phyloP scores from a whole-genome alignment of 1,139 yeast genomes.

The Torulaspora pretoriensis region DNA sequence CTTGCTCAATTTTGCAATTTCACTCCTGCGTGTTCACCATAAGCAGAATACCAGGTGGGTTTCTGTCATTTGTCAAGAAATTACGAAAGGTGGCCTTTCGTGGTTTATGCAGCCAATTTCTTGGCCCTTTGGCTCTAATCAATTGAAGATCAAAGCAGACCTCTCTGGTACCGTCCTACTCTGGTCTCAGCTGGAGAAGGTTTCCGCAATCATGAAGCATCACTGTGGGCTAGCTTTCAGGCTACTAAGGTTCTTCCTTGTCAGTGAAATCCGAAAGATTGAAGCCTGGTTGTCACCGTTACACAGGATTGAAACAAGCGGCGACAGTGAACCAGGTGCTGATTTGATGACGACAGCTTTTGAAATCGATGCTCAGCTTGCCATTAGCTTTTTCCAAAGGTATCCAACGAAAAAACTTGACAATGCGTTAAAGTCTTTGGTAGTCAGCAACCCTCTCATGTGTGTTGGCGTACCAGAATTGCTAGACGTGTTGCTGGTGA shows the following conservation, averaged over 20 bases:
- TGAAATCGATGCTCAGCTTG: constrained; percentile 64
- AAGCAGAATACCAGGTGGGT: constrained; percentile 45
- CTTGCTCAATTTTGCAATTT: constrained; percentile 62
- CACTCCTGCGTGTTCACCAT: constrained; percentile 55
- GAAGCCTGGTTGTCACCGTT: constrained; percentile 79
- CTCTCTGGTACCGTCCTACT: constrained; percentile 53
- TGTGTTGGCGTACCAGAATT: constrained; percentile 64
- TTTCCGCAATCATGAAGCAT: constrained; percentile 16
- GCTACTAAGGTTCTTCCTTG: constrained; percentile 50
- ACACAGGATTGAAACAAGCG: constrained; percentile 42
- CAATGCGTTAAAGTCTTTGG: constrained; percentile 45
- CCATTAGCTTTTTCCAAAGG: constrained; percentile 65
- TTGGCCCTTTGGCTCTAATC: constrained; percentile 85
- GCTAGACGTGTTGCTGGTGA: constrained; percentile 53
- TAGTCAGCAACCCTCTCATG: constrained; percentile 54
- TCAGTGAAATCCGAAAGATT: constrained; percentile 69
- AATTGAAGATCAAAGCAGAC: constrained; percentile 67
- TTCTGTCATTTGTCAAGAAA: constrained; percentile 44
- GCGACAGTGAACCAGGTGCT: constrained; percentile 25
- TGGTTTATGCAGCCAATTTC: constrained; percentile 69
- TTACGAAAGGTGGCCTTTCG: constrained; percentile 63
- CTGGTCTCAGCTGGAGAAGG: constrained; percentile 36
- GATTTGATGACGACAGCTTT: constrained; percentile 51
- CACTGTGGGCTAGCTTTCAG: constrained; percentile 23
- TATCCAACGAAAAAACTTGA: constrained; percentile 44